Evolutionary conservation across 805 yeast genomes (phyloP).

Genomic region (Crinitomyces ghanaensis): DNA sequence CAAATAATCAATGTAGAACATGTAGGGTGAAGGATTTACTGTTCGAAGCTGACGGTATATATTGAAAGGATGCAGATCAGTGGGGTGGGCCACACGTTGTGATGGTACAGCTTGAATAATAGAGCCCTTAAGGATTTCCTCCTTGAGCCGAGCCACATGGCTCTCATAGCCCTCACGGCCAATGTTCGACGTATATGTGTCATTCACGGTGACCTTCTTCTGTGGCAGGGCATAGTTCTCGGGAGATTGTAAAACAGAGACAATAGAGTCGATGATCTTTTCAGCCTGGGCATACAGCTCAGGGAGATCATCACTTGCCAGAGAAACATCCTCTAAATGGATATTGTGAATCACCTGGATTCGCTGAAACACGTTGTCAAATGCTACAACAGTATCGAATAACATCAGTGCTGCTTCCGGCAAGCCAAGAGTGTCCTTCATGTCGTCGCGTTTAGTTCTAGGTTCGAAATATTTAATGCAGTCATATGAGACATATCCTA

Average conservation of each 20-base stretch:
- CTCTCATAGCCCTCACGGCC: slow-evolving; percentile 89
- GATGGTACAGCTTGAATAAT: slow-evolving; percentile 98
- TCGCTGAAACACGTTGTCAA: slow-evolving; percentile 88
- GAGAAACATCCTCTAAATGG: slow-evolving; percentile 28
- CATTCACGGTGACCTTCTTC: slow-evolving; percentile 53
- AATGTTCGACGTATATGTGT: slow-evolving; percentile 72
- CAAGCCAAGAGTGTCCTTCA: slow-evolving; percentile 68
- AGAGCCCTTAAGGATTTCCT: slow-evolving; percentile 82
- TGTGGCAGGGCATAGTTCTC: slow-evolving; percentile 51
- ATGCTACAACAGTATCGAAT: slow-evolving; percentile 80
- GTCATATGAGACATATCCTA: slow-evolving; percentile 92
- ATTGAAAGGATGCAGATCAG: slow-evolving; percentile 92
- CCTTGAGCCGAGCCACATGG: slow-evolving; percentile 64
- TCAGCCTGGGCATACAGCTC: slow-evolving; percentile 48
- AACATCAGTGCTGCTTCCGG: slow-evolving; percentile 93
- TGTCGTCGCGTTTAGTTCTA: slow-evolving; percentile 51
- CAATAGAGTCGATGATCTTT: slow-evolving; percentile 36
- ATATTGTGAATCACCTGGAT: slow-evolving; percentile 83
- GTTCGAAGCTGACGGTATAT: slow-evolving; percentile 89
- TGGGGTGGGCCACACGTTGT: slow-evolving; percentile 91
- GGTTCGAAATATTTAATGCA: slow-evolving; percentile 97
- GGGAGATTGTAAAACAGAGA: slow-evolving; percentile 33
- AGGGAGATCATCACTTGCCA: slow-evolving; percentile 29
- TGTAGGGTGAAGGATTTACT: slow-evolving; percentile 94
- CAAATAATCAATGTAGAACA: slow-evolving; percentile 83